Percentiles rank a stretch among this genome's conserved stretches.
Evolutionary conservation across 2,329 filamentous ascomycete species (phyloP).

Genomic region (Cadophora malorum): DNA sequence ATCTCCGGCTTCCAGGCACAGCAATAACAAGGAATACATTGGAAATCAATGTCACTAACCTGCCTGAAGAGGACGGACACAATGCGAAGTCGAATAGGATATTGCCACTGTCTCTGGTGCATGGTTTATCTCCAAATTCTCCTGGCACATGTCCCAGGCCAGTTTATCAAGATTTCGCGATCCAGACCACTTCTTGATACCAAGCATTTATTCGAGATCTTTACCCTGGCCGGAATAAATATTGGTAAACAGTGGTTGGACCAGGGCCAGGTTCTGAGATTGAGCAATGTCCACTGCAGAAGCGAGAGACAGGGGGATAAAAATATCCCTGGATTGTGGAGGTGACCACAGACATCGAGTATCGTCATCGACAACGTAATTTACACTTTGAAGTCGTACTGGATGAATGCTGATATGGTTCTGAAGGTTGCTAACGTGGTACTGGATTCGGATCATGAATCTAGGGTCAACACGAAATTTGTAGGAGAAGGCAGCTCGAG

Average conservation of each 20-base stretch:
- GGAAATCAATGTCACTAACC: too few species aligned
- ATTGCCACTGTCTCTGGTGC: slow-evolving; percentile 6
- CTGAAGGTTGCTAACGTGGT: background rate
- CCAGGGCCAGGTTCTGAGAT: slow-evolving; percentile 32
- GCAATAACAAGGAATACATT: background rate
- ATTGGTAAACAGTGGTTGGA: slow-evolving; percentile 18
- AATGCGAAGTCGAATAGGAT: background rate
- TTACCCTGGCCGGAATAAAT: slow-evolving; percentile 21
- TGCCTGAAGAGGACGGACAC: too few species aligned
- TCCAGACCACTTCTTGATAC: slow-evolving; percentile 24
- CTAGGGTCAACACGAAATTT: slow-evolving; percentile 23
- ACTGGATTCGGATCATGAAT: slow-evolving; percentile 21
- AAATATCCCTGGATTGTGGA: slow-evolving; percentile 22
- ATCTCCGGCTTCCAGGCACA: slow-evolving; percentile 11
- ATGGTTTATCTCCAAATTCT: background rate
- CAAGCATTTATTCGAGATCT: slow-evolving; percentile 29
- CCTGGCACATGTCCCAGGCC: background rate
- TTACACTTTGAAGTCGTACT: slow-evolving; percentile 3
- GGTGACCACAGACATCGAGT: background rate
- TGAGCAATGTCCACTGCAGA: slow-evolving; percentile 35
- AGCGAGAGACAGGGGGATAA: slow-evolving; percentile 32
- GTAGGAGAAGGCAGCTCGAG: slow-evolving; percentile 27
- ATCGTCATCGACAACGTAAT: slow-evolving; percentile 24
- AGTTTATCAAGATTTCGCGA: background rate
- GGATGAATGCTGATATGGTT: background rate